Evolutionary conservation across 208 protist species (phyloP), one percentile per base, ranked within the genome.

Genomic region (Leptomonas pyrrhocoris): DNA sequence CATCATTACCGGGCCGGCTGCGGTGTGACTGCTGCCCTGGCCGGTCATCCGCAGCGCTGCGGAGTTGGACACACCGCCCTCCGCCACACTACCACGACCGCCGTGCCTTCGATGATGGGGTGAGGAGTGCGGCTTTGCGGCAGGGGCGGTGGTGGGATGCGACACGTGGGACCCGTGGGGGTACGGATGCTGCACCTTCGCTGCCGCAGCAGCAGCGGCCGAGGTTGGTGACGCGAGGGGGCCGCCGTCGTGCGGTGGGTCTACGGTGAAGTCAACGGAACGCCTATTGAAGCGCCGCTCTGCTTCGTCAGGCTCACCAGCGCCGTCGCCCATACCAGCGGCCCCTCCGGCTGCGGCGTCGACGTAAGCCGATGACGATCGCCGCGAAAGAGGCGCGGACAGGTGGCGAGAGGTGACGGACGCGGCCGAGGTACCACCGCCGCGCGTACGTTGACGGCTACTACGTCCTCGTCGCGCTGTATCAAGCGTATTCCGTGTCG

Each of bases 21-120:
- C 45, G 19, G 60, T 23, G 60, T 28, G 60, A 23, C 36, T 56
- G 58, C 42, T 40, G 58, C 58, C n/a, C 8, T 53, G 58, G 3
- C 58, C 40, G 2, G 27, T 2, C 18, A 64, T 21, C 15, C 31
- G 2, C 31, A 19, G 25, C 9, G 54, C 54, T 2, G 30, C 19
- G 23, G 46, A 36, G 31, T 12, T n/a, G 15, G 57, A 7, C 15
- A 34, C 21, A 18, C n/a, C 42, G n/a, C 55, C 21, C 5, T 18
- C 25, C 12, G 4, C 31, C 12, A 13, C 40, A 28, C 15, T 42
- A 46, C 16, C 36, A 21, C 27, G 25, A 18, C 25, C 40, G 27
- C 15, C 3, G 48, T 49, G 15, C 5, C 43, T 45, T 6, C 13
- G 43, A 13, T 30, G 5, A 42, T 9, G 45, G 18, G 8, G 3